A percentile compares a stretch with the other conserved stretches of the same genome.
Evolutionary conservation across 2,329 filamentous ascomycete genomes (phyloP).

Genomic region (Lachnellula cervina): DNA sequence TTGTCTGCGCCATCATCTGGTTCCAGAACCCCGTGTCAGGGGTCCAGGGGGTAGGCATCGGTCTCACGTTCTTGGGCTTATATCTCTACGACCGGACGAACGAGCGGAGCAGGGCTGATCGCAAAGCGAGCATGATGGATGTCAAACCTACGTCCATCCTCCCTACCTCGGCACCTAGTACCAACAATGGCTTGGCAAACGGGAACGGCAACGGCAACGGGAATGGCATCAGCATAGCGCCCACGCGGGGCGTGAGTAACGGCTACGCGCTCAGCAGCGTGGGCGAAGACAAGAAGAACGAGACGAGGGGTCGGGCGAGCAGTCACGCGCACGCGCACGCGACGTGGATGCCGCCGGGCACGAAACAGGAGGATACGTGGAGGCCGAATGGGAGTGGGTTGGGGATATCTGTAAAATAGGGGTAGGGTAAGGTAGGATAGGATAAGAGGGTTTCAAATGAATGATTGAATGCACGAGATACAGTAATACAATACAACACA

Average conservation of each 20-base stretch:
- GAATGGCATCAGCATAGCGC: constrained; percentile 28
- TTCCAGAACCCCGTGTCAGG: constrained; percentile 85
- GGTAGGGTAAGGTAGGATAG: not conserved
- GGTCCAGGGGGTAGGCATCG: constrained; percentile 79
- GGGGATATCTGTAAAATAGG: not conserved
- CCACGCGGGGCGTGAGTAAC: constrained; percentile 40
- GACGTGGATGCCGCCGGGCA: constrained; percentile 72
- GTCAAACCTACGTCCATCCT: constrained; percentile 31
- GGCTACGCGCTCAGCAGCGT: constrained; percentile 38
- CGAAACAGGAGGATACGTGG: constrained; percentile 86
- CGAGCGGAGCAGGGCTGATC: constrained; percentile 82
- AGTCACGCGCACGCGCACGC: constrained; percentile 42
- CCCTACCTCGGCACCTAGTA: constrained; percentile 10
- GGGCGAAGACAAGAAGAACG: constrained; percentile 29
- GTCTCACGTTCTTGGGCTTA: constrained; percentile 82
- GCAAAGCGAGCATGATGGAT: constrained; percentile 66
- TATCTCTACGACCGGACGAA: constrained; percentile 95
- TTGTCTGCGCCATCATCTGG: constrained; percentile 92
- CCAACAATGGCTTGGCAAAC: constrained; percentile 25
- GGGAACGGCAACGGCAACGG: not conserved
- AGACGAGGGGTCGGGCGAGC: constrained; percentile 43
- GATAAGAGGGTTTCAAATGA: not conserved
- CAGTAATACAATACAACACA: too few relatives aligned
- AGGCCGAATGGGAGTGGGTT: constrained; percentile 28
- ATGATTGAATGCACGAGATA: too few relatives aligned